Percentiles rank a stretch among this genome's conserved stretches.
Evolutionary conservation across 805 yeast genomes (phyloP).

Genomic region (Torulaspora microellipsoides): DNA sequence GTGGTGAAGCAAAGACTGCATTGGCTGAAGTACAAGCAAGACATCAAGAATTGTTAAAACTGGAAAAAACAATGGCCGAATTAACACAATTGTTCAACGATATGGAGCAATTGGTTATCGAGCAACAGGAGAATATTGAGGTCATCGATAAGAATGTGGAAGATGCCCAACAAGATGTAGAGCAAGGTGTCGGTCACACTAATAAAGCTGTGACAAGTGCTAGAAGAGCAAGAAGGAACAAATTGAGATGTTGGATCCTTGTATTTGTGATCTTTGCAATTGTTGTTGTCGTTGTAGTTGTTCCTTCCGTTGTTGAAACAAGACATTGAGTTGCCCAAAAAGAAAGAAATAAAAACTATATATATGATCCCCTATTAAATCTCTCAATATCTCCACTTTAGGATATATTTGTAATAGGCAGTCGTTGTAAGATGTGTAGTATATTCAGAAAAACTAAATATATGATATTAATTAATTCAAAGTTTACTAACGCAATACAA

Average conservation of each 20-base stretch:
- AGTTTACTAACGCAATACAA: not conserved
- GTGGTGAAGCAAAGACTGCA: conserved; percentile 94
- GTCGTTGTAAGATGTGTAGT: conserved; percentile 10
- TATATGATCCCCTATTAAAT: not conserved
- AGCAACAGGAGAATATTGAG: conserved; percentile 85
- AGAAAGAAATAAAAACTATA: not conserved
- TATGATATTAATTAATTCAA: conserved; percentile 1
- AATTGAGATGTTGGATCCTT: conserved; percentile 76
- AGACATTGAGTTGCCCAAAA: conserved; percentile 7
- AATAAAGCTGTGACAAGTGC: conserved; percentile 86
- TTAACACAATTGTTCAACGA: conserved; percentile 91
- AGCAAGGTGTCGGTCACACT: conserved; percentile 91
- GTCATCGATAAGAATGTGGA: conserved; percentile 76
- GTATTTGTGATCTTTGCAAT: conserved; percentile 53
- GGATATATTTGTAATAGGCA: too few relatives aligned
- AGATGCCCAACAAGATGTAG: conserved; percentile 84
- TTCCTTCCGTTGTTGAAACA: conserved; percentile 36
- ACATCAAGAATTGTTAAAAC: conserved; percentile 89
- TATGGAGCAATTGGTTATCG: conserved; percentile 93
- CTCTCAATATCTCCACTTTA: not conserved
- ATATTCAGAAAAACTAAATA: conserved; percentile 5
- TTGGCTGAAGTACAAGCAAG: conserved; percentile 93
- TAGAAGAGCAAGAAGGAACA: conserved; percentile 84
- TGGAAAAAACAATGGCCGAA: conserved; percentile 94
- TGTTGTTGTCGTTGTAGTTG: conserved; percentile 66